These are phyloP conservation scores for Pseudocercospora cruenta DNA, from an alignment of 2,329 filamentous ascomycete genomes.

Conservation along the genomic window DNA sequence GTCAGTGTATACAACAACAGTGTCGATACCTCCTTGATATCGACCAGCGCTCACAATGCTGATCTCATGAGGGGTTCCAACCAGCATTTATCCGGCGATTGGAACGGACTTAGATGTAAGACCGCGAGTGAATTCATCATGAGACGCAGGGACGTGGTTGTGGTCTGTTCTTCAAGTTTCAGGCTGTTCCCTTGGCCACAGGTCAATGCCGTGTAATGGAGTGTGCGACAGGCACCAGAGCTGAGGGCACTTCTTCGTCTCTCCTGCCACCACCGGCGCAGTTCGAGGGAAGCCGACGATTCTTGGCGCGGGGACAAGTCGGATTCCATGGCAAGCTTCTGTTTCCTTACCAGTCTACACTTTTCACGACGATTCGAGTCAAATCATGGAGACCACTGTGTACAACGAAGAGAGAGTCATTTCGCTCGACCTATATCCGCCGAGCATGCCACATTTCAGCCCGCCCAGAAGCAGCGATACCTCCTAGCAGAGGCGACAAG, in stretches of 20 bases:
- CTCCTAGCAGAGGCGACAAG: background rate
- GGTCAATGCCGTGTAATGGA: no score
- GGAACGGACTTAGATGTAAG: slow-evolving; percentile 12
- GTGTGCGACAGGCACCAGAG: no score
- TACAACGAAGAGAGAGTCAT: background rate
- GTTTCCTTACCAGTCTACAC: no score
- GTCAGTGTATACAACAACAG: background rate
- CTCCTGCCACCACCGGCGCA: no score
- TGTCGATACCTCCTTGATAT: background rate
- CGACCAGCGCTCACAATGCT: background rate
- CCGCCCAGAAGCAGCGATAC: no score
- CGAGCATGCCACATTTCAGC: background rate
- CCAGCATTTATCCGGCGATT: slow-evolving; percentile 11
- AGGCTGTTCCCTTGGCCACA: no score
- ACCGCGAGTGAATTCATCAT: background rate
- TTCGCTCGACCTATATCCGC: background rate
- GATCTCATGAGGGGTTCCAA: background rate
- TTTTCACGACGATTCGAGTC: background rate
- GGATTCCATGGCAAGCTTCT: no score
- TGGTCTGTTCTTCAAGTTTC: background rate
- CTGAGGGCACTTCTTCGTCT: no score
- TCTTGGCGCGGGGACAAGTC: background rate
- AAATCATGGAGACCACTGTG: no score
- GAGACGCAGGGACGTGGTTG: background rate
- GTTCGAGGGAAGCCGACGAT: background rate